phyloP scores from a whole-genome alignment of 2,329 filamentous ascomycete species.

The Aspergillus tanneri region DNA sequence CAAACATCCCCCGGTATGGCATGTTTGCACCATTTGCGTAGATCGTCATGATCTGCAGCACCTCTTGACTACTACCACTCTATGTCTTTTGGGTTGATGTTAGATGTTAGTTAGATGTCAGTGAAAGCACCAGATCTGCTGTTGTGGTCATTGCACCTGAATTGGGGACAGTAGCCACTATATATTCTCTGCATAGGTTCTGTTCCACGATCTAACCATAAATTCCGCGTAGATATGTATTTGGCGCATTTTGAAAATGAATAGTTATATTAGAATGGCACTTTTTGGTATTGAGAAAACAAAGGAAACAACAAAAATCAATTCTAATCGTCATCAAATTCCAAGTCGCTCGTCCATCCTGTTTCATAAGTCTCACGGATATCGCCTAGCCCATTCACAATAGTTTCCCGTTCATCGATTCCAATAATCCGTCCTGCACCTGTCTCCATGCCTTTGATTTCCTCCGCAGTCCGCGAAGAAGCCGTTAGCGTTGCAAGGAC shows the following conservation, averaged over 20 bases:
- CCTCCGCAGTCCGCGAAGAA: slow-evolving; percentile 68
- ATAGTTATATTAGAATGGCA: no score
- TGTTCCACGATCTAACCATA: no score
- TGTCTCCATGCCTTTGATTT: slow-evolving; percentile 65
- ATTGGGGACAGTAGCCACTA: no score
- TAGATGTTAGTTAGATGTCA: no score
- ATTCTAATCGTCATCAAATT: slow-evolving; percentile 43
- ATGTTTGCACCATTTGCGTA: slow-evolving; percentile 20
- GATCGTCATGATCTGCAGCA: slow-evolving; percentile 4
- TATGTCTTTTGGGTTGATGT: no score
- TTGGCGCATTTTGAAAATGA: no score
- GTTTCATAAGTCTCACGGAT: slow-evolving; percentile 87
- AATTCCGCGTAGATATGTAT: no score
- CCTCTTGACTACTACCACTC: not conserved
- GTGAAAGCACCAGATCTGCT: no score
- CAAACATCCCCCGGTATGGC: slow-evolving; percentile 15
- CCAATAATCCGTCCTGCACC: slow-evolving; percentile 62
- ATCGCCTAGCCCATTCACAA: slow-evolving; percentile 78
- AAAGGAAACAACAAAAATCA: no score
- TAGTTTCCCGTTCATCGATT: slow-evolving; percentile 76
- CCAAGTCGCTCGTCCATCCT: slow-evolving; percentile 72
- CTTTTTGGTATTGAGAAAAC: not conserved
- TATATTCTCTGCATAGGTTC: no score
- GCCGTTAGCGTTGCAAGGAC: slow-evolving; percentile 64
- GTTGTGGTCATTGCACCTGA: no score